These are phyloP conservation scores for Lachnellula suecica DNA, from an alignment of 2,329 filamentous ascomycete genomes.

Conservation along the genomic window DNA sequence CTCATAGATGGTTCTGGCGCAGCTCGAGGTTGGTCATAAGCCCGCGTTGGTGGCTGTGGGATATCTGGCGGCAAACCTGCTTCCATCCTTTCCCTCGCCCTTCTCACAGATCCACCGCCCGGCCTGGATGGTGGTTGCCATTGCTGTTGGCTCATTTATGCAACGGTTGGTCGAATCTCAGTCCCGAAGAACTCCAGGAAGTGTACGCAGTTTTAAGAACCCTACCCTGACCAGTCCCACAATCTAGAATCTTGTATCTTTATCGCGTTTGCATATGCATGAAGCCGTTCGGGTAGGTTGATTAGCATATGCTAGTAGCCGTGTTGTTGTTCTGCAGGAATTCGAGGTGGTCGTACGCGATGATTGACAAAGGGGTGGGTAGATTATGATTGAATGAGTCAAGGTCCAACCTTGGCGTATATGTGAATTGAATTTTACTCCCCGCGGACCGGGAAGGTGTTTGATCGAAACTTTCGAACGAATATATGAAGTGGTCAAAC, in stretches of 20 bases:
- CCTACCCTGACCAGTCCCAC: slow-evolving; percentile 20
- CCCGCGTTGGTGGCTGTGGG: slow-evolving; percentile 20
- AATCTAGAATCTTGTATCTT: slow-evolving; percentile 18
- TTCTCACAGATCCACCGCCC: slow-evolving; percentile 49
- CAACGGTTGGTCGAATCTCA: slow-evolving; percentile 2
- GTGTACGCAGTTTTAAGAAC: no score
- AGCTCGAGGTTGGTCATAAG: slow-evolving; percentile 15
- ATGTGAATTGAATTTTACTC: not conserved
- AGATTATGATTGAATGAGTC: not conserved
- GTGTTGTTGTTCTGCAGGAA: slow-evolving; percentile 1
- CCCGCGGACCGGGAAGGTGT: not conserved
- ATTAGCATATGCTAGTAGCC: slow-evolving; percentile 18
- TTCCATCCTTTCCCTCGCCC: slow-evolving; percentile 53
- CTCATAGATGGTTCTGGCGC: slow-evolving; percentile 15
- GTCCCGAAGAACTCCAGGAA: slow-evolving; percentile 10
- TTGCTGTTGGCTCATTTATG: slow-evolving; percentile 30
- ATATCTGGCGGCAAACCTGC: slow-evolving; percentile 37
- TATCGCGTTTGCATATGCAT: slow-evolving; percentile 32
- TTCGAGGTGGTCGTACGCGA: not conserved
- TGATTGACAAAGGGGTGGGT: not conserved
- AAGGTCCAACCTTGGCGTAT: slow-evolving; percentile 2
- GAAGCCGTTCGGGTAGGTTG: slow-evolving; percentile 25
- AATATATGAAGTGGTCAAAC: slow-evolving; percentile 20
- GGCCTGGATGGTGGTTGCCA: slow-evolving; percentile 19
- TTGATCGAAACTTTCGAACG: not conserved